Evolutionary conservation across 768 basidiomycete species (phyloP).

Genomic region (Hortiboletus flavorubellus): DNA sequence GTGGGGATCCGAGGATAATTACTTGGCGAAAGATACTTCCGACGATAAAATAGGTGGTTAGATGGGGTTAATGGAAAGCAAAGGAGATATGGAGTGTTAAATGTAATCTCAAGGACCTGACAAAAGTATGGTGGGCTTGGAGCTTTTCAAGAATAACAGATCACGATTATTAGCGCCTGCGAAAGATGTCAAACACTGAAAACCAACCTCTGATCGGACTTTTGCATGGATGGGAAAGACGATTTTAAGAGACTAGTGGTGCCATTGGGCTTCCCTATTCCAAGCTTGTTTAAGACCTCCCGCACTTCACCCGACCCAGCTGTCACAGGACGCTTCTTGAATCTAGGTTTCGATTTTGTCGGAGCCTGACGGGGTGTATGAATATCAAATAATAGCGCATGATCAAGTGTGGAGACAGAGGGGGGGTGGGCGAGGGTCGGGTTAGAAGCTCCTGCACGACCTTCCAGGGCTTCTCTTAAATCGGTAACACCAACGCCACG

Average conservation of each 20-base stretch:
- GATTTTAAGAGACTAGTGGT: constrained; percentile 63
- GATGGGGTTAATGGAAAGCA: constrained; percentile 1
- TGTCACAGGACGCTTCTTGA: constrained; percentile 49
- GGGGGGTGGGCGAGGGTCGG: constrained; percentile 63
- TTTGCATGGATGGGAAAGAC: constrained; percentile 61
- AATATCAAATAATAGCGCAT: constrained; percentile 48
- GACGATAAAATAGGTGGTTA: constrained; percentile 11
- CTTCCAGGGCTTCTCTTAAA: constrained; percentile 85
- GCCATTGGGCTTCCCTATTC: constrained; percentile 68
- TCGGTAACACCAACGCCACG: constrained; percentile 85
- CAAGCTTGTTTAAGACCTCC: constrained; percentile 79
- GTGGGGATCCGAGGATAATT: constrained; percentile 20
- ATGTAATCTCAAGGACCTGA: constrained; percentile 15
- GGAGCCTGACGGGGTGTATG: constrained; percentile 41
- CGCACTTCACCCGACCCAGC: constrained; percentile 67
- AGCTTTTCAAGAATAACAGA: constrained; percentile 7
- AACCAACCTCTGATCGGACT: constrained; percentile 39
- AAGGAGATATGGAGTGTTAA: constrained; percentile 6
- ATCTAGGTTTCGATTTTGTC: constrained; percentile 52
- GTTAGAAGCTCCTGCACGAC: constrained; percentile 80
- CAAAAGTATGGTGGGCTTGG: constrained; percentile 11
- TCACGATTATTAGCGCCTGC: constrained; percentile 5
- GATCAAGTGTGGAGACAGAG: constrained; percentile 76
- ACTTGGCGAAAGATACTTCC: constrained; percentile 10
- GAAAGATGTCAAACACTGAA: background rate